Base-by-base conservation (phyloP, 495 filamentous ascomycete species). In the Neurospora tetraspora region DNA sequence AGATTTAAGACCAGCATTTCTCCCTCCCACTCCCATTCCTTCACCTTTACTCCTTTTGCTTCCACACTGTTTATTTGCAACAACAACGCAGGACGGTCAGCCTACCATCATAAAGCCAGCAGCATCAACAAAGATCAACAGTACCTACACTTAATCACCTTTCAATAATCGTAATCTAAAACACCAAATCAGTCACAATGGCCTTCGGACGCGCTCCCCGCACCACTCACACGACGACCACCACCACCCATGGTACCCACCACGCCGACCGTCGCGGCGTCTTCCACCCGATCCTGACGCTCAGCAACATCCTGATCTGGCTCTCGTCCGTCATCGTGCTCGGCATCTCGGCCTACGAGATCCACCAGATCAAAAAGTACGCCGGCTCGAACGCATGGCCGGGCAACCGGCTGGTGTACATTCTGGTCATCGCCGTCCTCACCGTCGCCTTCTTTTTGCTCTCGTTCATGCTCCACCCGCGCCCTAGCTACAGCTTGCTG, bases 261-360 rank as follows among this genome's bases (percentile, higher is more conserved):
- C 70, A 36, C 38, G 36, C 27, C 39, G n/a, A 69, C 65, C 65
- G 36, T 16, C 53, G 27, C 2, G 31, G 53, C 53, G 31, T 65
- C 53, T 65, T 65, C 53, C 14, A 34, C 53, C 77, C 78, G 27
- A 75, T 83, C 73, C 71, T 81, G 27, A 74, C 80, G 7, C 68
- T 73, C 68, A 79, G 74, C 76, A 82, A 81, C 72, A 71, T 68
- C n/a, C 40, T 83, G 2, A 74, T 82, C 43, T 90, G 88, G 88
- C 77, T 81, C 43, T 88, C 86, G 45, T 82, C 88, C 31, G 86
- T 89, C 59, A 89, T 90, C 72, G 88, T 89, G 12, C 85, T 90
- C 83, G 87, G 86, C 70, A 83, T 90, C 68, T 81, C 86, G 5
- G 85, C 88, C 27, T 89, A 85, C 79, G 86, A 86, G 72, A 86